Base-by-base conservation (phyloP, 495 filamentous ascomycete species). In the Aspergillus asperescens region DNA sequence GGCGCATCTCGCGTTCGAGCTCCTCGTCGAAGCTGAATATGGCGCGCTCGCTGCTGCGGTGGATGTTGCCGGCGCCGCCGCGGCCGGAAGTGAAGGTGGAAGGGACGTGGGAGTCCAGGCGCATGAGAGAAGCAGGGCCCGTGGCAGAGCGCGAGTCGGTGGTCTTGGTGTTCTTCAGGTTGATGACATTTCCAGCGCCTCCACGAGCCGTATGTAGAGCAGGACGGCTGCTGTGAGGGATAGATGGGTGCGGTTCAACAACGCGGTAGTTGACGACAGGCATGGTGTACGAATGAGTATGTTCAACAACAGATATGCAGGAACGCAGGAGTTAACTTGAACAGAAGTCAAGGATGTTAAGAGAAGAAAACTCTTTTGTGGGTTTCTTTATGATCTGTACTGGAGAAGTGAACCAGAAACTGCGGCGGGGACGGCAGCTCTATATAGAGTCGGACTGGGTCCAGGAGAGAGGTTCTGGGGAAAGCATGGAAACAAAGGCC, bases 11-110 rank as follows among this genome's bases (percentile, higher is more conserved):
- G 54, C 84, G 81, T 59, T 85, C 79, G 52, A 92, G 82, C 66
- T 96, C 92, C 77, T 96, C 92, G 70, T 95, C 89, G 73, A 96
- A 93, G 54, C 81, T 85, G 75, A 96, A 87, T 60, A 89, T 82
- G 56, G 87, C 79, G 38, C 86, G 83, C 59, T 86, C 82, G 32
- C 61, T 65, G 55, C 77, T 71, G 55, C 74, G 72, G 74, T 88
- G 86, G 54, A 90, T 78, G 72, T 96, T 98, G 57, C 93, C 93
- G 39, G 86, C 89, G 27, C 93, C 93, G 42, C 93, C 93, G 28
- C 92, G 86, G 58, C 93, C 92, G 13, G 84, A 82, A 61, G 78
- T 80, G 81, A 86, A 94, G 61, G 75, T 73, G 38, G 60, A 46
- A 1, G 67, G 72, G 5, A 50, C 25, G 46, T 60, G 70, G 54